Evolutionary conservation across 2,329 filamentous ascomycete species (phyloP).

Genomic region (Didymella pinodella): DNA sequence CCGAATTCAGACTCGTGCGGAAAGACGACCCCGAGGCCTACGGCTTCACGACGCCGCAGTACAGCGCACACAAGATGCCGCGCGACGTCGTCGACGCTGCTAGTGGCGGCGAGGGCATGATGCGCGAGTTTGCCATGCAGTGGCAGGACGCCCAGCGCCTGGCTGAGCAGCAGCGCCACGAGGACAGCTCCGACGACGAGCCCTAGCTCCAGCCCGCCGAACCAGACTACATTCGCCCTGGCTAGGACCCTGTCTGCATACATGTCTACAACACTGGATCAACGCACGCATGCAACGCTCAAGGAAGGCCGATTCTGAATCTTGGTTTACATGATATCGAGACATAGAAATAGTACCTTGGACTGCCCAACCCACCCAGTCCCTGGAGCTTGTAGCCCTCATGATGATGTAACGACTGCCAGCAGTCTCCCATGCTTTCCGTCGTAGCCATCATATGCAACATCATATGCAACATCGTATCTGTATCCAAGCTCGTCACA

Average conservation of each 20-base stretch:
- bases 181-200: constrained; percentile 50
- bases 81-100: constrained; percentile 84
- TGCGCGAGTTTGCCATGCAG: constrained; percentile 70
- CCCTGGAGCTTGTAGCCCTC: constrained; percentile 13
- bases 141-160: constrained; percentile 57
- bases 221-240: no score
- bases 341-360: constrained; percentile 18
- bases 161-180: constrained; percentile 51
- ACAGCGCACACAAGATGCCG: constrained; percentile 94
- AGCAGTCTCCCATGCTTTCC: constrained; percentile 14
- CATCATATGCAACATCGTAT: constrained; percentile 10
- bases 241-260: no score
- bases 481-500: neutral
- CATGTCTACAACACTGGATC: no score
- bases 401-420: constrained; percentile 19
- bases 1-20: constrained; percentile 83
- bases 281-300: no score
- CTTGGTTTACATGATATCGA: constrained; percentile 15
- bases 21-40: constrained; percentile 89
- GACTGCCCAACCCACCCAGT: constrained; percentile 9
- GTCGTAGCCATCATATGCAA: constrained; percentile 21
- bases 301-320: neutral
- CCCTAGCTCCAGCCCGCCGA: neutral
- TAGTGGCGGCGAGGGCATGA: constrained; percentile 68
- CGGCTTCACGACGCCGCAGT: constrained; percentile 83